These are phyloP conservation scores for Capsaspora owczarzaki DNA, from an alignment of 78 protist genomes.

Conservation along the genomic window DNA sequence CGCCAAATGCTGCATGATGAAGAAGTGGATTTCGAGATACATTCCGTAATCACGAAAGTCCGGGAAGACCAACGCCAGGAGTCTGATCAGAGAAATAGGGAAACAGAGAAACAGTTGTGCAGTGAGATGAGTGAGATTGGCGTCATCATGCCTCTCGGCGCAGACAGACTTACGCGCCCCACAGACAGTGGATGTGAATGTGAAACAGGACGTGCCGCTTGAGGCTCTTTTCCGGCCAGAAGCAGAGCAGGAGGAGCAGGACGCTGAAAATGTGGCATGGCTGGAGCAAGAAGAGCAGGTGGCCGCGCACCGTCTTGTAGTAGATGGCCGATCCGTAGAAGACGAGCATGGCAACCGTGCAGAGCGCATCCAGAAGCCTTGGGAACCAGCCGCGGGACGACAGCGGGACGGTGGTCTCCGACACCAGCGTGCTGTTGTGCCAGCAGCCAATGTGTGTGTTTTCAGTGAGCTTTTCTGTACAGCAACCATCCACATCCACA, in stretches of 20 bases:
- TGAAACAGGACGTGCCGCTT: not conserved
- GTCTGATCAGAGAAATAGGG: not conserved
- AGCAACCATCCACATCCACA: too few species aligned
- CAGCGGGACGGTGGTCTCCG: not conserved
- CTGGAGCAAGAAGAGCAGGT: not conserved
- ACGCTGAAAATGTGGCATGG: not conserved
- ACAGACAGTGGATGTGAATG: not conserved
- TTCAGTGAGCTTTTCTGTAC: too few species aligned
- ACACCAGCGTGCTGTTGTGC: not conserved
- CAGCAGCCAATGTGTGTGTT: too few species aligned
- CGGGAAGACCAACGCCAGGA: not conserved
- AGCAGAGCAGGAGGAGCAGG: not conserved
- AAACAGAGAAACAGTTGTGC: not conserved
- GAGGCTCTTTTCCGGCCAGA: not conserved
- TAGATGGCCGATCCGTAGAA: not conserved
- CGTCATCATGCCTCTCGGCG: too few species aligned
- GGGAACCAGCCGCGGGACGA: not conserved
- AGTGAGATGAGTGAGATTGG: too few species aligned
- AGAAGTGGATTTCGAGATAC: not conserved
- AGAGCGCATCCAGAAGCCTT: not conserved
- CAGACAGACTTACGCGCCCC: not conserved
- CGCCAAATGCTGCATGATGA: not conserved
- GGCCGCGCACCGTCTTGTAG: not conserved
- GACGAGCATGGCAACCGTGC: not conserved
- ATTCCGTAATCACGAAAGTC: not conserved